phyloP scores from a whole-genome alignment of 345 rosid genomes.

The Sonneratia caseolaris region DNA sequence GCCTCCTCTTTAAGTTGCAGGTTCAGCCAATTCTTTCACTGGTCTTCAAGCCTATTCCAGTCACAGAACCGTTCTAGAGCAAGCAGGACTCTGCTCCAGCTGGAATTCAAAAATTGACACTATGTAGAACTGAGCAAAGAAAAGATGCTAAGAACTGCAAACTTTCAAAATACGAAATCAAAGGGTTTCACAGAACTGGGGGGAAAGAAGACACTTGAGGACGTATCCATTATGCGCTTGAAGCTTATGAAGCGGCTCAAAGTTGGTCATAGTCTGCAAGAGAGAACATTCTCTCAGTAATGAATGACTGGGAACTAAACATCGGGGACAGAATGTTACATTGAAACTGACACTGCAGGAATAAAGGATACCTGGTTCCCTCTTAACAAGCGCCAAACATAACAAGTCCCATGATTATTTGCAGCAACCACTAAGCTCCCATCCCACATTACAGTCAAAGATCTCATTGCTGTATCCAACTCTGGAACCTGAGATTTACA shows the following conservation, averaged over 20 bases:
- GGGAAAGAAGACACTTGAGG: conserved; percentile 91
- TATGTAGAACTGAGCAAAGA: neutral
- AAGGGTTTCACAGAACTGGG: conserved; percentile 68
- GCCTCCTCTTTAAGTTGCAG: no score
- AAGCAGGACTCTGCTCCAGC: neutral
- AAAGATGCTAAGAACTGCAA: neutral
- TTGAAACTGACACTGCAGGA: neutral
- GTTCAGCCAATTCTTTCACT: no score
- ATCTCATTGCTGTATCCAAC: conserved; percentile 84
- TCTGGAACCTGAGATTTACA: conserved; percentile 56
- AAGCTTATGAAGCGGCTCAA: conserved; percentile 92
- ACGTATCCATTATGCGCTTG: conserved; percentile 83
- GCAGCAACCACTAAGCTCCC: conserved; percentile 98
- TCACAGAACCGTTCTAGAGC: neutral
- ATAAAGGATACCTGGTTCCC: conserved; percentile 53
- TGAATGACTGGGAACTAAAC: neutral
- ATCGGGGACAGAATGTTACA: neutral
- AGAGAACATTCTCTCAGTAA: neutral
- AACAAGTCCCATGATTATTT: conserved; percentile 84
- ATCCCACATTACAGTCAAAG: conserved; percentile 91
- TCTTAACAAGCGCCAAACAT: conserved; percentile 78
- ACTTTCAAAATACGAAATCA: conserved; percentile 25
- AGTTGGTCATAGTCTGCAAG: conserved; percentile 80
- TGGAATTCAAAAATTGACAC: neutral
- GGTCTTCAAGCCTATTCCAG: no score